Conservation (phyloP, 352 stramenopile species). For the Phytopythium vexans region DNA sequence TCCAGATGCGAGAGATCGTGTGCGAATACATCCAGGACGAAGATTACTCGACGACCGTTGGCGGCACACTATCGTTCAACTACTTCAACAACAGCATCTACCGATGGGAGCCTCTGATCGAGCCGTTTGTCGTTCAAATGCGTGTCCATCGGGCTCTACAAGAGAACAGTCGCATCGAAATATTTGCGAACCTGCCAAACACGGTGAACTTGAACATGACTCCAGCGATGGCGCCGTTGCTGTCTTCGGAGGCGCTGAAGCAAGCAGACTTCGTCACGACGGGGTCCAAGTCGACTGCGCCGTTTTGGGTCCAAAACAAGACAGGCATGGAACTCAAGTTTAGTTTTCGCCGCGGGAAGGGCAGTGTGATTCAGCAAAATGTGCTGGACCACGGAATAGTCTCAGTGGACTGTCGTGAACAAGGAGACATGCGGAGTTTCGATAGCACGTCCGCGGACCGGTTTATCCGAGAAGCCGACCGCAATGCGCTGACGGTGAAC, state of each 20-base stretch:
- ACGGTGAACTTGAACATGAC: slow-evolving; percentile 88
- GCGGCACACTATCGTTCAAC: slow-evolving; percentile 77
- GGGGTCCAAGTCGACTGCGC: slow-evolving; percentile 79
- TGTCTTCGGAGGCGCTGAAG: slow-evolving; percentile 75
- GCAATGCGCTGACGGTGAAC: slow-evolving; percentile 76
- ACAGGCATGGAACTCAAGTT: slow-evolving; percentile 82
- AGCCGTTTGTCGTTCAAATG: slow-evolving; percentile 81
- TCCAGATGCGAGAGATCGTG: slow-evolving; percentile 84
- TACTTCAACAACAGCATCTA: slow-evolving; percentile 93
- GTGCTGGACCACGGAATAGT: slow-evolving; percentile 66
- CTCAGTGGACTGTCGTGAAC: slow-evolving; percentile 80
- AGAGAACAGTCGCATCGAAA: slow-evolving; percentile 68
- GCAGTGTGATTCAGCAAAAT: slow-evolving; percentile 76
- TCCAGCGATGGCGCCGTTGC: slow-evolving; percentile 78
- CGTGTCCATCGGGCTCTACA: slow-evolving; percentile 65
- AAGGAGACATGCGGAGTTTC: slow-evolving; percentile 86
- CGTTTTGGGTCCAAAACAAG: slow-evolving; percentile 90
- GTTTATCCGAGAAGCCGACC: slow-evolving; percentile 69
- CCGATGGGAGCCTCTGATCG: slow-evolving; percentile 82
- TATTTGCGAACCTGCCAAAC: slow-evolving; percentile 81
- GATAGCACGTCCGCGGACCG: slow-evolving; percentile 76
- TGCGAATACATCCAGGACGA: slow-evolving; percentile 87
- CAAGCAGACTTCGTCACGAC: slow-evolving; percentile 86
- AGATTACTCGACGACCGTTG: slow-evolving; percentile 76
- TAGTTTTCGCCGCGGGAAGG: slow-evolving; percentile 78